Percentiles rank a stretch among this genome's conserved stretches.
Evolutionary conservation across 2,329 filamentous ascomycete species (phyloP).

Genomic region (Fusarium sacchari): DNA sequence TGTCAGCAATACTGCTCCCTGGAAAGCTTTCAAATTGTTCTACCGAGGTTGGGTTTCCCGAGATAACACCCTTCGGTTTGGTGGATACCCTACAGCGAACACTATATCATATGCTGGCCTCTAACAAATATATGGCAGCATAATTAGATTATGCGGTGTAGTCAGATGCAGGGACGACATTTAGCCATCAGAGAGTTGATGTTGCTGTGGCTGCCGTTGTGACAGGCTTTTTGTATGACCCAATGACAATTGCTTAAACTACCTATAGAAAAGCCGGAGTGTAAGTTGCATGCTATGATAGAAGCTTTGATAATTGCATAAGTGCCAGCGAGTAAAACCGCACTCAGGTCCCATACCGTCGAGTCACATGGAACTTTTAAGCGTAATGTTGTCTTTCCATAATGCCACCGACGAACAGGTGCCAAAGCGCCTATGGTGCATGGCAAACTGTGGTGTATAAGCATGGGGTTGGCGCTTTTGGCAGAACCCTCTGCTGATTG

Average conservation of each 20-base stretch:
- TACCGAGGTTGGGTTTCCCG: not conserved
- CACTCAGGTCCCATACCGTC: not conserved
- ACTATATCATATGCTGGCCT: not conserved
- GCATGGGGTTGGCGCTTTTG: not conserved
- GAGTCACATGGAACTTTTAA: not conserved
- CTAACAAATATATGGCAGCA: not conserved
- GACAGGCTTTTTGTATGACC: not conserved
- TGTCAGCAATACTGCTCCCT: not conserved
- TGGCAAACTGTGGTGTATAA: not conserved
- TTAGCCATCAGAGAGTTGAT: not conserved
- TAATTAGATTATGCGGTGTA: not conserved
- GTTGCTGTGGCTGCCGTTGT: not conserved
- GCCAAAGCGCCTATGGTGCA: not conserved
- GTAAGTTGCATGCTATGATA: not conserved
- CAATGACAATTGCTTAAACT: not conserved
- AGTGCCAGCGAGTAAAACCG: not conserved
- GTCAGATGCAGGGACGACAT: not conserved
- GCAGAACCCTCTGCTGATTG: constrained; percentile 22
- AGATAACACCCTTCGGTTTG: not conserved
- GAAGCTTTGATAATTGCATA: no score
- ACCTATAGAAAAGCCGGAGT: not conserved
- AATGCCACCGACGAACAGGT: not conserved
- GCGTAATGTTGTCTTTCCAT: not conserved
- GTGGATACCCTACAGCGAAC: not conserved
- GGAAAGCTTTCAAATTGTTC: not conserved